Evolutionary conservation across 352 stramenopile genomes (phyloP).

Genomic region (Thraustochytrium striatum): DNA sequence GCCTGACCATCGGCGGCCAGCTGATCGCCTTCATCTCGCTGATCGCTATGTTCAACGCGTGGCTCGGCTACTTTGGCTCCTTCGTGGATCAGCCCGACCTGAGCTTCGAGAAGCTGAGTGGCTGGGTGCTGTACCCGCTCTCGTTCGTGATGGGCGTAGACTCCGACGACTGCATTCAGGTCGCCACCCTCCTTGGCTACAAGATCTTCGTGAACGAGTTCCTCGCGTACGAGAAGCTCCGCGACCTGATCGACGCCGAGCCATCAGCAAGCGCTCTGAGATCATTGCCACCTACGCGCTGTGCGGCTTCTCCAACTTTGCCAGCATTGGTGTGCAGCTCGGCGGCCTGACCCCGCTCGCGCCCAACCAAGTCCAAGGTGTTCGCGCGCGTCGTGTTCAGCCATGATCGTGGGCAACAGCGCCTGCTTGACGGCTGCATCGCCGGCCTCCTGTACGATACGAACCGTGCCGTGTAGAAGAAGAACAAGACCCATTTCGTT

Average conservation of each 20-base stretch:
- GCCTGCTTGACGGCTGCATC: slow-evolving; percentile 23
- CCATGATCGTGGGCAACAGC: slow-evolving; percentile 1
- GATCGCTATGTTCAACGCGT: background rate
- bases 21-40: background rate
- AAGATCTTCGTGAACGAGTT: slow-evolving; percentile 27
- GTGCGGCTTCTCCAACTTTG: slow-evolving; percentile 20
- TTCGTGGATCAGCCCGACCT: too few relatives aligned
- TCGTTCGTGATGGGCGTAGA: background rate
- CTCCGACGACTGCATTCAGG: background rate
- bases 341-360: background rate
- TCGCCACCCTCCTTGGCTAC: background rate
- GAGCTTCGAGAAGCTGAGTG: background rate
- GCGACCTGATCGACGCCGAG: background rate
- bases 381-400: background rate
- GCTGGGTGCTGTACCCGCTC: background rate
- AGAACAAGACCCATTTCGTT: too few relatives aligned
- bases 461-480: too few relatives aligned
- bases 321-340: slow-evolving; percentile 4
- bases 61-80: background rate
- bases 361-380: background rate
- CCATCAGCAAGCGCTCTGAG: background rate
- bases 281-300: slow-evolving; percentile 23
- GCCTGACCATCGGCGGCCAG: background rate
- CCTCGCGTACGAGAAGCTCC: background rate
- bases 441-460: too few relatives aligned